Conservation (phyloP, 106 monocot genomes). For the Amphibolis antarctica region DNA sequence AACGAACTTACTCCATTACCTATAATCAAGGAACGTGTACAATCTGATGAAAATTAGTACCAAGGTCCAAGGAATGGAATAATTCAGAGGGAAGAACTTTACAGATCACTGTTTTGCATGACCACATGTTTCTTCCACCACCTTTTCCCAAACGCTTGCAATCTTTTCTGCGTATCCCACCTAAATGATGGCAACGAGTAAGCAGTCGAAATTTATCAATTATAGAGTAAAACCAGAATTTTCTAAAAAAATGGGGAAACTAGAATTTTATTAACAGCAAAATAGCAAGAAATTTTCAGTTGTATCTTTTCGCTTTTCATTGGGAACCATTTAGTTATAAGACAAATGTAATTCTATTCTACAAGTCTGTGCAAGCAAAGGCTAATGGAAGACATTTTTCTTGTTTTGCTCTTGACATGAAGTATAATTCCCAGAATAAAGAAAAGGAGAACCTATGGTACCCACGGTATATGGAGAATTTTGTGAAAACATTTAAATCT, state of each 20-base stretch:
- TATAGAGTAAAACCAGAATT: not conserved
- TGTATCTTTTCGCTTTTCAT: not conserved
- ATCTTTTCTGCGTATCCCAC: constrained; percentile 64
- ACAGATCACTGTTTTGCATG: constrained; percentile 19
- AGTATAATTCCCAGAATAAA: no score
- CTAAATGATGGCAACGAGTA: constrained; percentile 9
- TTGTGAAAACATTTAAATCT: no score
- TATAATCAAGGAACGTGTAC: no score
- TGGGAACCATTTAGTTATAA: not conserved
- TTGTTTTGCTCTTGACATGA: no score
- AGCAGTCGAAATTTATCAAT: not conserved
- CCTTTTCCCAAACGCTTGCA: constrained; percentile 47
- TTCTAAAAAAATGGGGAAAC: not conserved
- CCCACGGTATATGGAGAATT: no score
- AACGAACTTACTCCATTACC: no score
- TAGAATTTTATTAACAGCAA: not conserved
- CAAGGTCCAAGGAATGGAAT: no score
- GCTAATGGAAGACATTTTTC: not conserved
- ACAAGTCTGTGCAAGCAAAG: not conserved
- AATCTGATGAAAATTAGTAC: no score
- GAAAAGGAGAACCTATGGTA: no score
- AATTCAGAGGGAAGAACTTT: not conserved
- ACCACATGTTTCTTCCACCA: constrained; percentile 43
- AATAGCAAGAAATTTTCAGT: not conserved
- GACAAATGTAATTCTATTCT: not conserved